phyloP scores from a whole-genome alignment of 208 protist genomes.

The Angomonas desouzai region DNA sequence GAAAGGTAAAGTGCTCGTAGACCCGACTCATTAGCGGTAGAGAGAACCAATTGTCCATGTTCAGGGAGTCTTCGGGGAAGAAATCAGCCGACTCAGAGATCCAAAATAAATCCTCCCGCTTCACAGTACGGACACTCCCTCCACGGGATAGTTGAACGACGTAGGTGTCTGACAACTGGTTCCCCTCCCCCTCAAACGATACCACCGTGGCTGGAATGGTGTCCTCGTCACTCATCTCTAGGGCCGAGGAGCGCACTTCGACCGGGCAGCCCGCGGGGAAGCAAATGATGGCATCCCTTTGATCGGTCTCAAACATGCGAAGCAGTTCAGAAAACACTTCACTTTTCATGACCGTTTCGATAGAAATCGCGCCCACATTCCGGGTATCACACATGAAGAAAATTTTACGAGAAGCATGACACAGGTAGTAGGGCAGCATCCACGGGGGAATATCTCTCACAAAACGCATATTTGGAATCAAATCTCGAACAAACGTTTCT shows the following conservation, averaged over 20 bases:
- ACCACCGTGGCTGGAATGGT: constrained; percentile 62
- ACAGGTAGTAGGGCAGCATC: constrained; percentile 89
- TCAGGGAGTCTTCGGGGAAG: constrained; percentile 49
- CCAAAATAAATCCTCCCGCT: constrained; percentile 63
- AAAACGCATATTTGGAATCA: constrained; percentile 75
- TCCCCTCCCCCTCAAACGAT: constrained; percentile 58
- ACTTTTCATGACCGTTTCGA: constrained; percentile 80
- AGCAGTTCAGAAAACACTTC: constrained; percentile 88
- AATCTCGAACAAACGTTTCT: constrained; percentile 65
- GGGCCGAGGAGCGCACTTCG: constrained; percentile 50
- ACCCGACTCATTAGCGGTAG: constrained; percentile 77
- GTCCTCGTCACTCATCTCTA: constrained; percentile 44
- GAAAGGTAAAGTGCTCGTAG: constrained; percentile 86
- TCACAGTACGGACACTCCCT: constrained; percentile 27
- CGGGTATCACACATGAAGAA: constrained; percentile 91
- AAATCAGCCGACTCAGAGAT: constrained; percentile 73
- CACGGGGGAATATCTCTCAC: constrained; percentile 80
- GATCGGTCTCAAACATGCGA: constrained; percentile 85
- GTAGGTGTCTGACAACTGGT: constrained; percentile 54
- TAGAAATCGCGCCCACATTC: constrained; percentile 64
- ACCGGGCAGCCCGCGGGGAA: constrained; percentile 73
- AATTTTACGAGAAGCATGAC: constrained; percentile 89
- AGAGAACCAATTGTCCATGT: constrained; percentile 89
- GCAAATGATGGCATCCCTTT: constrained; percentile 55
- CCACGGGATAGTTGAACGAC: constrained; percentile 46